Conservation (phyloP, 805 yeast genomes). For the Naumovozyma baii region DNA sequence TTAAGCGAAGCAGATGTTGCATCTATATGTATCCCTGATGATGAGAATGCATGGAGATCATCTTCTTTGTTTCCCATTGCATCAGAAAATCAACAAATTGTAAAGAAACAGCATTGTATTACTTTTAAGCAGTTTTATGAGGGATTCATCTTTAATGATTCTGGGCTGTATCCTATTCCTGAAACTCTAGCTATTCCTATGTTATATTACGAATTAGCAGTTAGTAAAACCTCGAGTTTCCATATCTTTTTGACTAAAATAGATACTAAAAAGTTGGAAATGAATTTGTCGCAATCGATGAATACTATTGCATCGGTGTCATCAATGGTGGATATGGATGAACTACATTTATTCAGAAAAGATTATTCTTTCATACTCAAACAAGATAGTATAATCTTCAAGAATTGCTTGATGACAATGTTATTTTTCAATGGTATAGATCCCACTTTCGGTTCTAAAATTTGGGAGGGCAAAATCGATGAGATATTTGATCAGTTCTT, state of each 20-base stretch:
- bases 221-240: conserved; percentile 12
- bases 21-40: conserved; percentile 47
- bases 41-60: conserved; percentile 37
- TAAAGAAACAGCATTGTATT: conserved; percentile 12
- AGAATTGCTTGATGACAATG: conserved; percentile 26
- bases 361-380: conserved; percentile 7
- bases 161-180: conserved; percentile 24
- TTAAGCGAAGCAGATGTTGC: conserved; percentile 42
- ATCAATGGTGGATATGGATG: not conserved
- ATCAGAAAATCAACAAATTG: not conserved
- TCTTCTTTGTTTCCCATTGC: conserved; percentile 7
- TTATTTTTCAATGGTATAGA: conserved; percentile 19
- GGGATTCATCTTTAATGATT: conserved; percentile 22
- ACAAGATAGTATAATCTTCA: conserved; percentile 18
- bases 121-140: conserved; percentile 22
- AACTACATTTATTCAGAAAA: not conserved
- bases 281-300: conserved; percentile 9
- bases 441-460: conserved; percentile 16
- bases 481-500: conserved; percentile 18
- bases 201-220: conserved; percentile 25
- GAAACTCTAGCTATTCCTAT: conserved; percentile 20
- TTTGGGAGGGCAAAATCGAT: conserved; percentile 19
- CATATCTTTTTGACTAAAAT: conserved; percentile 24
- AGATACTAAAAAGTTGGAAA: conserved; percentile 23
- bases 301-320: not conserved